Evolutionary conservation across 2,329 filamentous ascomycete species (phyloP), one percentile per base, ranked within the genome.

Genomic region (Acephala macrosclerotiorum): DNA sequence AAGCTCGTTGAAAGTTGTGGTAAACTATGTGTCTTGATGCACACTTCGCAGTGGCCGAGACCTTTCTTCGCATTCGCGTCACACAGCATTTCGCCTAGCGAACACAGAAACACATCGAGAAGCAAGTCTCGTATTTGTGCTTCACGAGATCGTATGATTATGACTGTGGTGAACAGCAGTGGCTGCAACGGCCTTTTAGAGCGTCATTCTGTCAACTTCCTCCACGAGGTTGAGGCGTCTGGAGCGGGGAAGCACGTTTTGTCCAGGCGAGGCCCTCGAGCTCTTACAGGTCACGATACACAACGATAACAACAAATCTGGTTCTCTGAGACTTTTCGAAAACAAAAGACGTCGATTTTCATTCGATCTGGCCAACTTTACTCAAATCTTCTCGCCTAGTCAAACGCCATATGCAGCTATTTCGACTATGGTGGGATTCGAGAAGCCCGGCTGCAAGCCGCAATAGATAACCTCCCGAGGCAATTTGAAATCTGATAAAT

Each of bases 121-220:
- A 18, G 25, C 25, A 6, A 29, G 25, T 29, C 25, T 53, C 49
- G 55, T 25, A 55, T 33, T 20, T 22, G 18, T 55, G 18, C 33
- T 55, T 57, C 35, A 16, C 8, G 20, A 36, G 20, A 25, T 57
- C 55, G 29, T 57, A 57, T 57, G 55, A 57, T 57, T 38, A 57
- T 57, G 18, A 38, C 33, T 22, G 8, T 18, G 9, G 55, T 57
- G 55, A 33, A 38, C 33, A 11, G 8, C 25, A 9, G 55, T 57
- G 55, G 55, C 55, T 36, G 18, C 20, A 57, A 57, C 55, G 29
- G 14, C 18, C 20, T 18, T 57, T 55, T 35, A 38, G 6, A 33
- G 33, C 29, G 29, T 20, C 29, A 9, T 51, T 51, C 22, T 53
- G 49, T 53, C 49, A 49, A 49, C 9, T 53, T 53, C 12, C 18